Base-by-base conservation (phyloP, 73 alveolate species). In the Stentor roeselii region DNA sequence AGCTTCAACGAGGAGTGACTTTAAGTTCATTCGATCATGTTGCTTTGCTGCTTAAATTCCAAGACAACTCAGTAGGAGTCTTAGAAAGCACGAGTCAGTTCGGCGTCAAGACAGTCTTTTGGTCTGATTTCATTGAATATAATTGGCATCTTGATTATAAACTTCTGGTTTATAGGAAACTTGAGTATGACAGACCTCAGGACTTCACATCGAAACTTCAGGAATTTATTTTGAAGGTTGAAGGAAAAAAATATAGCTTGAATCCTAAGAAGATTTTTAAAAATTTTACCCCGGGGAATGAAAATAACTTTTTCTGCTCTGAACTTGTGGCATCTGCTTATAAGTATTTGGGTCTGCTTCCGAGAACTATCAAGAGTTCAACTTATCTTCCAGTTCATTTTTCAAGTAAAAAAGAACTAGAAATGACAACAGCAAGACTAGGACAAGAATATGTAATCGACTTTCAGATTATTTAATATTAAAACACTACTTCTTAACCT, bases 261-360 rank as follows among this genome's bases (percentile, higher is more conserved):
- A 50, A 50, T 50, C 82, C 82, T 84, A 86, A 36, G 39, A 60
- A 40, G 87, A 91, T 59, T 36, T 91, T 34, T 35, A 86, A 39
- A 86, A 84, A 91, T 36, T 60, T 3, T 15, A 35, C n/a, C 30
- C 84, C 80, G 34, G 80, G 80, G 34, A 4, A 82, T 59, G 82
- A 84, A 38, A 85, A 80, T 27, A 42, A 82, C 78, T 95, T 90
- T 86, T 95, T 95, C 90, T 93, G 98, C 60, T 88, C 96, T 60
- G 97, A 95, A 83, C 86, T 95, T 15, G 94, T 95, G 11, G 99
- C 99, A 3, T 88, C 97, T 36, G 92, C 95, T 36, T 95, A 88
- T 76, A 95, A 95, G 80, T 59, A 86, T 6, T 83, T 95, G 36
- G 97, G 93, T 40, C 36, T 95, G 3, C 41, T 91, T 27, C 82